Base-by-base conservation (phyloP, 2,329 filamentous ascomycete species). In the Cordyceps fumosorosea region DNA sequence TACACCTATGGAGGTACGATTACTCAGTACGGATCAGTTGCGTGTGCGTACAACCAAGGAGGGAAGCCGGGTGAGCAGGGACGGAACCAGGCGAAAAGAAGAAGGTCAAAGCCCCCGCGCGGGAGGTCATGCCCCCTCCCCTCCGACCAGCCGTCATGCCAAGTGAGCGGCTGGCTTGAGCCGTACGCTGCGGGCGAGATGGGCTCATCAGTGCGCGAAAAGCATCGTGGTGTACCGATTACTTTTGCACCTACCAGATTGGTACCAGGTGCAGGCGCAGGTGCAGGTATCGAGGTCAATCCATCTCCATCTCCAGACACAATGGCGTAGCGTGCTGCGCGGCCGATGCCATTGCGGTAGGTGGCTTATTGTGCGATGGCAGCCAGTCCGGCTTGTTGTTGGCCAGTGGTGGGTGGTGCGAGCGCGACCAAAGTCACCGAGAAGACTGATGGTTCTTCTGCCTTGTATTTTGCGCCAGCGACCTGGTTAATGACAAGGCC, bases 41-140 rank as follows among this genome's bases (percentile, higher is more conserved):
- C 6, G 29, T 6, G 8, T 4, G 29, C 8, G 5, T 7, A 37
- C 34, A 11, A 18, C 11, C 29, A n/a, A 44, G n/a, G 14, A 32
- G n/a, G 34, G 42, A 20, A 18, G 42, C 42, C 16, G 42, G 42
- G 5, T 29, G 29, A 29, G 29, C 26, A 44, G n/a, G n/a, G n/a
- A n/a, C 18, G 42, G 47, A 26, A 54, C 56, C 56, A 58, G n/a
- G 56, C 56, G 22, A 42, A 59, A 59, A 59, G 47, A 34, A 59
- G 47, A 42, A 59, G 56, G 56, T 52, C 56, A 50, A 58, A 58
- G 44, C 20, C 45, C 26, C 16, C 42, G 26, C 18, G 16, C 40
- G 12, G 40, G 40, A 16, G 37, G 42, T 45, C 6, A 48, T 45
- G 54, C 22, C 11, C n/a, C 8, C 22, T 3, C n/a, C 4, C 14